Evolutionary conservation across 306 rosid genomes (phyloP), one percentile per base, ranked within the genome.

Genomic region (Cucurbita ficifolia): DNA sequence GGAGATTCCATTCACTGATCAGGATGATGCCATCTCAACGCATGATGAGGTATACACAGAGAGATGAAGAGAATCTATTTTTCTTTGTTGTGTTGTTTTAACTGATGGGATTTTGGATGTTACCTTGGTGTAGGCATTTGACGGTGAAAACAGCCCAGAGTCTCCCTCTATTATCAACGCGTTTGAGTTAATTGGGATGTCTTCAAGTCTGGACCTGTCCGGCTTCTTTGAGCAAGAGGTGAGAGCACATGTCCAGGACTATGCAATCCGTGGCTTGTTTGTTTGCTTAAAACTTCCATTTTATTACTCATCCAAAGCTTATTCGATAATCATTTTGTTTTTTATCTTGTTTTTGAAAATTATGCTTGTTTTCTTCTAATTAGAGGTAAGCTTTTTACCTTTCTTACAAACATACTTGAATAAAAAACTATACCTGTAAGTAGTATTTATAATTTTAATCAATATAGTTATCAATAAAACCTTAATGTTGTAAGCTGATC

Each of bases 171-270:
- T 80, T 33, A 90, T 95, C 53, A 95, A 95, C 77, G 99, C 99
- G 68, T 95, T 95, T 80, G 87, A 95, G 79, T 82, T 95, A 80
- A 95, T 95, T 76, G 99, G 99, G 74, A 95, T 95, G 99, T 95
- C 97, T 52, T 89, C 96, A 1, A 83, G 88, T 82, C 73, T 95
- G 45, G 99, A 95, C 83, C 96, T 95, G 77, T 95, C 99, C 33
- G 97, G 97, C 56, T 85, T 95, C 81, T 95, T 95, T 78, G 99
- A 95, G 86, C 82, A 83, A 76, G 99, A 95, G 96, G 99, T 90
- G 80, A 81, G 90, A 52, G 29, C 65, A 57, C 33, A 18, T 42
- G 10, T 9, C 51, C 17, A n/a, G 9, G 40, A 33, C 67, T 13
- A 59, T 6, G 19, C 21, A 59, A 59, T 62, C 43, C 4, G 14